Conservation (phyloP, 192 early-diverging fungal species). For the Podila verticillata region DNA sequence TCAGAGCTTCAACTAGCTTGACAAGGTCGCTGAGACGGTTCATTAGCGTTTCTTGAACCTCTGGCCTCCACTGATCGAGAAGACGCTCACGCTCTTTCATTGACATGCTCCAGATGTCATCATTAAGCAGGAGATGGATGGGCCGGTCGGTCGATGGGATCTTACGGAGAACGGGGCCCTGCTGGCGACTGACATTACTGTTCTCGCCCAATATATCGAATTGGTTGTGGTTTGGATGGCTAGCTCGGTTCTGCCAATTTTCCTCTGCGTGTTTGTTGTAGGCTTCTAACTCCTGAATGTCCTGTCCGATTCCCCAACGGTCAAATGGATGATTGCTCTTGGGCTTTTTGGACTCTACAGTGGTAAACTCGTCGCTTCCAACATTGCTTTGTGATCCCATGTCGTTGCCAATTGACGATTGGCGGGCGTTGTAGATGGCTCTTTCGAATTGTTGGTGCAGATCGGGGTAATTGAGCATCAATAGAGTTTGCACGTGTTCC, state of each 20-base stretch:
- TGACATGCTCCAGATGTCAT: slow-evolving; percentile 54
- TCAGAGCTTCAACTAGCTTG: slow-evolving; percentile 10
- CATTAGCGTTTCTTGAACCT: slow-evolving; percentile 30
- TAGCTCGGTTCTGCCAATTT: neutral
- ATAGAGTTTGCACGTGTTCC: neutral
- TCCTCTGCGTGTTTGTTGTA: neutral
- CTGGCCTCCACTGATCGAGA: slow-evolving; percentile 46
- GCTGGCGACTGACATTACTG: too few species aligned
- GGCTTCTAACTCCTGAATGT: slow-evolving; percentile 8
- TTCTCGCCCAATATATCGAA: neutral
- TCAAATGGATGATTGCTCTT: slow-evolving; percentile 2
- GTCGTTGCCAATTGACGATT: neutral
- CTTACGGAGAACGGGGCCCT: neutral
- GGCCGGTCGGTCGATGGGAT: slow-evolving; percentile 14
- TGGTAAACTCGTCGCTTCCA: slow-evolving; percentile 12
- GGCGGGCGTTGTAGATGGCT: neutral
- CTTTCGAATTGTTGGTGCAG: slow-evolving; percentile 8
- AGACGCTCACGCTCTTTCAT: slow-evolving; percentile 51
- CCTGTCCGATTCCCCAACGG: slow-evolving; percentile 20
- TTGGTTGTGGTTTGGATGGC: neutral
- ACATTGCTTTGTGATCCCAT: too few species aligned
- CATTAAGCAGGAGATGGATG: neutral
- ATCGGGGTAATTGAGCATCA: slow-evolving; percentile 5
- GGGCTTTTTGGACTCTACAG: neutral
- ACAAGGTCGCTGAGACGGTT: slow-evolving; percentile 18